phyloP scores from a whole-genome alignment of 2,329 filamentous ascomycete genomes.

The Aspergillus latus region DNA sequence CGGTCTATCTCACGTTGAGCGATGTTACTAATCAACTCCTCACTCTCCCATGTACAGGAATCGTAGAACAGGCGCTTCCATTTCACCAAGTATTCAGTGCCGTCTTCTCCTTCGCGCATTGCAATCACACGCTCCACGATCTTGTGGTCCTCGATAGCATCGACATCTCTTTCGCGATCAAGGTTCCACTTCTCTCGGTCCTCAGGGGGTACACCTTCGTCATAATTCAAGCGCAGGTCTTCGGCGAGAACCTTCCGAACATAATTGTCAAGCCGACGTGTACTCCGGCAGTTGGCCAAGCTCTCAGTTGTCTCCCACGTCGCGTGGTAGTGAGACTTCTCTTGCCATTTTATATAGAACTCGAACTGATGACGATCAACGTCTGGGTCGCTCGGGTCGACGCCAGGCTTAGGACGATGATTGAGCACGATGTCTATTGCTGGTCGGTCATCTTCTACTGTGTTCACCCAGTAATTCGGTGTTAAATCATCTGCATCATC shows the following conservation, averaged over 20 bases:
- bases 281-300: slow-evolving; percentile 75
- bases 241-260: slow-evolving; percentile 78
- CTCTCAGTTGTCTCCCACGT: slow-evolving; percentile 85
- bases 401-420: slow-evolving; percentile 72
- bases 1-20: slow-evolving; percentile 90
- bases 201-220: slow-evolving; percentile 74
- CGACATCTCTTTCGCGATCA: slow-evolving; percentile 87
- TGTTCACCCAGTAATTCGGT: slow-evolving; percentile 68
- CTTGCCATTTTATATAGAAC: slow-evolving; percentile 94
- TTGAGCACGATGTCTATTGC: slow-evolving; percentile 91
- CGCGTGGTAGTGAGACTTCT: slow-evolving; percentile 89
- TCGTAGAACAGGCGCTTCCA: slow-evolving; percentile 96
- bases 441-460: slow-evolving; percentile 71
- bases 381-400: slow-evolving; percentile 42
- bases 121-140: slow-evolving; percentile 92
- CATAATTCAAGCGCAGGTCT: slow-evolving; percentile 74
- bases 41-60: slow-evolving; percentile 88
- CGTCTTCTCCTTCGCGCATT: slow-evolving; percentile 74
- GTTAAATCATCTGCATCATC: slow-evolving; percentile 60
- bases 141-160: slow-evolving; percentile 84
- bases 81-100: slow-evolving; percentile 88
- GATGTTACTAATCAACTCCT: slow-evolving; percentile 69
- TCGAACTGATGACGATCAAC: slow-evolving; percentile 71
- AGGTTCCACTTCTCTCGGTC: slow-evolving; percentile 91
- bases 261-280: slow-evolving; percentile 92